Evolutionary conservation across 116 monocot species (phyloP).

Genomic region (Dioscorea cayenensis): DNA sequence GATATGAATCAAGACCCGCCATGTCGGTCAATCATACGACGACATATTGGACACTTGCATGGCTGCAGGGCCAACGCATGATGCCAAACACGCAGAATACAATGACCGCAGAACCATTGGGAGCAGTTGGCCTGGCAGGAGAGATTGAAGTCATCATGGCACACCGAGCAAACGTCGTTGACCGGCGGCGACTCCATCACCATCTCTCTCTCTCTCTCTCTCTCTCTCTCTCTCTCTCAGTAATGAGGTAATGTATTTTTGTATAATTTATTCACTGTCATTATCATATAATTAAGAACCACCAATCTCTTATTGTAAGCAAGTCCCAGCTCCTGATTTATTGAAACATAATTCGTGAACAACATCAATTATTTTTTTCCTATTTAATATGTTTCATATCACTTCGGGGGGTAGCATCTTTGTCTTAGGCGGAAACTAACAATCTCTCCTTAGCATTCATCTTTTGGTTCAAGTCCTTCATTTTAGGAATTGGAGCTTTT

Average conservation of each 20-base stretch:
- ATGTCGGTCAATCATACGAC: conserved; percentile 57
- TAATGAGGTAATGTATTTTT: conserved; percentile 37
- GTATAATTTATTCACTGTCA: conserved; percentile 29
- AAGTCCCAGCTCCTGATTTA: conserved; percentile 33
- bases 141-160: conserved; percentile 69
- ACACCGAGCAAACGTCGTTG: conserved; percentile 79
- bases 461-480: conserved; percentile 37
- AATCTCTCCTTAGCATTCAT: conserved; percentile 36
- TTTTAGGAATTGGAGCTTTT: conserved; percentile 38
- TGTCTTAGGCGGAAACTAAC: conserved; percentile 19
- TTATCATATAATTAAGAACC: conserved; percentile 42
- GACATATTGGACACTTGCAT: conserved; percentile 83
- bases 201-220: neutral
- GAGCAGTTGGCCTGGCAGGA: conserved; percentile 92
- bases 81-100: conserved; percentile 85
- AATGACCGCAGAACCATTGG: conserved; percentile 96
- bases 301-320: conserved; percentile 26
- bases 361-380: conserved; percentile 25
- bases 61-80: conserved; percentile 62
- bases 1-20: conserved; percentile 20
- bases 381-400: conserved; percentile 21
- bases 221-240: conserved; percentile 23
- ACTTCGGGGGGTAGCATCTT: conserved; percentile 52
- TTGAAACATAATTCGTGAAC: conserved; percentile 43
- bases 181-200: conserved; percentile 69